Conservation (phyloP, 1,139 yeast genomes). For the Suhomyces coccinellae region DNA sequence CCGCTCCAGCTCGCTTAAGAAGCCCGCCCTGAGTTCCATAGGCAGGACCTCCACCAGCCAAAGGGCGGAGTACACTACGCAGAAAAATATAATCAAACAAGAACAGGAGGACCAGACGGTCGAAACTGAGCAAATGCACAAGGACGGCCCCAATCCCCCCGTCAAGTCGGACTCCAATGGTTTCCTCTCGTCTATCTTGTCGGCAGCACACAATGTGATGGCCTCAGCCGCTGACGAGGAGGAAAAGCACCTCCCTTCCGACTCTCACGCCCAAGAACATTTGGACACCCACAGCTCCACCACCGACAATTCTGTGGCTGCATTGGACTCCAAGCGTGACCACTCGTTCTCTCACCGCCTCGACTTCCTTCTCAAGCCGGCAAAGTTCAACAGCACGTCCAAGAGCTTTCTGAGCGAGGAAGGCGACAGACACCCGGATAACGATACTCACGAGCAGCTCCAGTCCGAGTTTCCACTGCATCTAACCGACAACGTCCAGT, state of each 20-base stretch:
- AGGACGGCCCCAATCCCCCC: constrained; percentile 8
- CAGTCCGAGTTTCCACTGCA: constrained; percentile 9
- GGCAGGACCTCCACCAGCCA: constrained; percentile 1
- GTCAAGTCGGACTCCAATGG: constrained; percentile 22
- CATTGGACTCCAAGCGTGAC: constrained; percentile 7
- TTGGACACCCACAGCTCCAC: constrained; percentile 6
- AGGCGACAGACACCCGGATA: constrained; percentile 1
- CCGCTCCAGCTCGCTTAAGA: constrained; percentile 11
- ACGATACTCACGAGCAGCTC: constrained; percentile 2
- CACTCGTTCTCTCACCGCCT: constrained; percentile 19
- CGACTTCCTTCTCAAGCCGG: constrained; percentile 21
- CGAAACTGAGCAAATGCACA: constrained; percentile 8
- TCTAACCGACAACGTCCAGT: constrained; percentile 40
- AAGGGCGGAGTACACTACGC: constrained; percentile 7
- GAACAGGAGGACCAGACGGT: constrained; percentile 11
- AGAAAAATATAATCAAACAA: constrained; percentile 7
- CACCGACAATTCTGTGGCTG: constrained; percentile 2
- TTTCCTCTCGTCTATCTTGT: constrained; percentile 28
- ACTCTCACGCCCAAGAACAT: constrained; percentile 3
- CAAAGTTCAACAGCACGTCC: constrained; percentile 14
- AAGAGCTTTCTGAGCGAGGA: constrained; percentile 13
- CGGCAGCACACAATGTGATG: constrained; percentile 30
- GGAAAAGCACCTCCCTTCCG: constrained; percentile 3
- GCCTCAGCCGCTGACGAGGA: constrained; percentile 13
- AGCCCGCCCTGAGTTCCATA: constrained; percentile 4